Evolutionary conservation across 768 basidiomycete genomes (phyloP), one percentile per base, ranked within the genome.

Genomic region (Tremella fuciformis): DNA sequence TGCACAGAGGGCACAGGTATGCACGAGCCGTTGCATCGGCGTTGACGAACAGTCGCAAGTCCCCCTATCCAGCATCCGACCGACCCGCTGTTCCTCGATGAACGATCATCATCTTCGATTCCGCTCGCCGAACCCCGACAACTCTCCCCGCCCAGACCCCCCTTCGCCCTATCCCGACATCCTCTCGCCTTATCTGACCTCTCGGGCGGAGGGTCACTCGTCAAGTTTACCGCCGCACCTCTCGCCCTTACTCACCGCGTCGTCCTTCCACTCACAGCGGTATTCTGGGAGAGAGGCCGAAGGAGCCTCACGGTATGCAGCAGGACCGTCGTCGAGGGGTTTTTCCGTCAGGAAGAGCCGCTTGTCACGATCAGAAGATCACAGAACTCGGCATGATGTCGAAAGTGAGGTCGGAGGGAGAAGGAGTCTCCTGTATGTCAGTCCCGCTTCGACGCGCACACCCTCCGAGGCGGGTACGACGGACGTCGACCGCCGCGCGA

Each of bases 71-170:
- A n/a, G n/a, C n/a, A n/a, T n/a, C n/a, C n/a, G n/a, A n/a, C n/a
- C n/a, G n/a, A n/a, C n/a, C n/a, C n/a, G n/a, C n/a, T n/a, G n/a
- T n/a, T n/a, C n/a, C 51, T 34, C 25, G 8, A 52, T 18, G 22
- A 29, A 52, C 22, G 15, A 8, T 8, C 51, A 52, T 22, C 18
- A 25, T 11, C 57, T 69, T 21, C 46, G 67, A 53, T 52, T 60
- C 11, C 60, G 67, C 16, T 69, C 67, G 2, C 67, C 67, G 1
- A 69, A 69, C 39, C 67, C 67, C 13, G n/a, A 46, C n/a, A 62
- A 63, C 42, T 64, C 67, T 8, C 64, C 67, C 8, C 50, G 53
- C 22, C 58, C 60, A 6, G 60, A 63, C 34, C 61, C 64, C 3
- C 62, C 61, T 38, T 65, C 67, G 26, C 67, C 67, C 9, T 65